phyloP scores from a whole-genome alignment of 1,284 basidiomycete genomes.

The Austroboletus niveus region DNA sequence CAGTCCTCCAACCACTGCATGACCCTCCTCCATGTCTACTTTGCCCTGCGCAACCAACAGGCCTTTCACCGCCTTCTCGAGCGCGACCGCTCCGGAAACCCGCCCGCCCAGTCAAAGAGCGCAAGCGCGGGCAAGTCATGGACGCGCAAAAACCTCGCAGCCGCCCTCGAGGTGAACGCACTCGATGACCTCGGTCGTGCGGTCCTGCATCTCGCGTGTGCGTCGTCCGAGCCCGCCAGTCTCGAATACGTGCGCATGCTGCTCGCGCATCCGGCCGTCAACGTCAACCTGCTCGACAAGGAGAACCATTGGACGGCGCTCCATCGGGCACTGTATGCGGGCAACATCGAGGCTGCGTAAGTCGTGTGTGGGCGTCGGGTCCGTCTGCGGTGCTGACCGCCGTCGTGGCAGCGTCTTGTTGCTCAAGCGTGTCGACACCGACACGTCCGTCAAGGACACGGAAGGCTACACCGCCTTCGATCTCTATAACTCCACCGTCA shows the following conservation, averaged over 20 bases:
- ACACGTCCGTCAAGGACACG: slow-evolving; percentile 75
- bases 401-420: slow-evolving; percentile 55
- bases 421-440: slow-evolving; percentile 72
- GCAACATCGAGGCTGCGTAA: slow-evolving; percentile 78
- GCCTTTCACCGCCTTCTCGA: slow-evolving; percentile 82
- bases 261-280: slow-evolving; percentile 75
- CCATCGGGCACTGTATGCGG: slow-evolving; percentile 87
- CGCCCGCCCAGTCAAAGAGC: slow-evolving; percentile 26
- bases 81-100: slow-evolving; percentile 19
- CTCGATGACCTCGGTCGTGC: slow-evolving; percentile 74
- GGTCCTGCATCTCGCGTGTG: slow-evolving; percentile 81
- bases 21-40: slow-evolving; percentile 82
- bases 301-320: slow-evolving; percentile 93
- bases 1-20: slow-evolving; percentile 43
- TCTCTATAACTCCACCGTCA: slow-evolving; percentile 88
- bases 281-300: slow-evolving; percentile 79
- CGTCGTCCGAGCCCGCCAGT: slow-evolving; percentile 56
- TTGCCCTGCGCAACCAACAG: slow-evolving; percentile 73
- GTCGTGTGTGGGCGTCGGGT: slow-evolving; percentile 12
- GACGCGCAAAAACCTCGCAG: slow-evolving; percentile 49
- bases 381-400: slow-evolving; percentile 3
- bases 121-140: slow-evolving; percentile 60
- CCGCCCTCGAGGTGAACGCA: slow-evolving; percentile 65
- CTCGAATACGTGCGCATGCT: slow-evolving; percentile 81
- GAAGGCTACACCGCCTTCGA: slow-evolving; percentile 96